Evolutionary conservation across 495 filamentous ascomycete species (phyloP).

Genomic region (Parachaetomium inaequale): DNA sequence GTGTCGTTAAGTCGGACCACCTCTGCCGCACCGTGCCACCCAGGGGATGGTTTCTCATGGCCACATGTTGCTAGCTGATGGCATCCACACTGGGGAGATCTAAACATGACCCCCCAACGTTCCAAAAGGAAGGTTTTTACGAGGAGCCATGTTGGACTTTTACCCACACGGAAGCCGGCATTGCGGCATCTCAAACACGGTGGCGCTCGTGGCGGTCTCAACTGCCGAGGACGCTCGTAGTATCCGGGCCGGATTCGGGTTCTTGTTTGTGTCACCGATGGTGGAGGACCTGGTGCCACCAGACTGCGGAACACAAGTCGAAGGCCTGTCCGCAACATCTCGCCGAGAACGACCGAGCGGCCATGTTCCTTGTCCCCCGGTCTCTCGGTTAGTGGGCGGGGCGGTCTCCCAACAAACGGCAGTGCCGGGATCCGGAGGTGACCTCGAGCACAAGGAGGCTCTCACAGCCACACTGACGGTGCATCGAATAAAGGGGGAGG

Average conservation of each 20-base stretch:
- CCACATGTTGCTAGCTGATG: background rate
- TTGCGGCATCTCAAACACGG: too few species aligned
- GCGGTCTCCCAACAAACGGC: background rate
- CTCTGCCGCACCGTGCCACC: constrained; percentile 1
- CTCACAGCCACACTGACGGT: background rate
- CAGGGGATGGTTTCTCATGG: background rate
- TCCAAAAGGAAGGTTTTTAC: background rate
- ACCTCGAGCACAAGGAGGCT: background rate
- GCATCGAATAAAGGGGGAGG: background rate
- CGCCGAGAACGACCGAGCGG: background rate
- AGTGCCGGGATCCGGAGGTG: background rate
- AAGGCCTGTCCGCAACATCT: background rate
- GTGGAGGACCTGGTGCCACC: background rate
- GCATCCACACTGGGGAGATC: background rate
- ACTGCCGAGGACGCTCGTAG: background rate
- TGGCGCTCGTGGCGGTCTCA: constrained; percentile 7
- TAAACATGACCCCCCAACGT: background rate
- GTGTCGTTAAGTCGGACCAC: background rate
- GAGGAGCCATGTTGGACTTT: too few species aligned
- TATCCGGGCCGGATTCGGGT: background rate
- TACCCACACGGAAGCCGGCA: too few species aligned
- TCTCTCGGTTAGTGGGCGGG: background rate
- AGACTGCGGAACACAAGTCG: background rate
- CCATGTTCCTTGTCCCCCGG: background rate
- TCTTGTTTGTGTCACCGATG: background rate